These are phyloP conservation scores for Mitragyna speciosa DNA, from an alignment of 257 asterid genomes.

Conservation along the genomic window DNA sequence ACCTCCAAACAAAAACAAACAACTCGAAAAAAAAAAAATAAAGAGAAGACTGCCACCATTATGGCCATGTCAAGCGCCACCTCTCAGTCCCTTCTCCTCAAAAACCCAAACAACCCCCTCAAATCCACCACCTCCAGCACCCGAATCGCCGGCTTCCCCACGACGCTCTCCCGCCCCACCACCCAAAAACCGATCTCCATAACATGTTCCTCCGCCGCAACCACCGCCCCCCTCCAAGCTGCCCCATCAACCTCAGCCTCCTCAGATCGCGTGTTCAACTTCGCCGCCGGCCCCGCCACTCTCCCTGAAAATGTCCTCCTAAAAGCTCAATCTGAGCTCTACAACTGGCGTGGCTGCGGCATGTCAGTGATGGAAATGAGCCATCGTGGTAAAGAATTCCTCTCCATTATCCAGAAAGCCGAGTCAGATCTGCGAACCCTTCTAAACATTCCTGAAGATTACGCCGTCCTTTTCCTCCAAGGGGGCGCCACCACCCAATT, in stretches of 20 bases:
- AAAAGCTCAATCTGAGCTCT: slow-evolving; percentile 82
- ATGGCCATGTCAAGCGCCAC: slow-evolving; percentile 49
- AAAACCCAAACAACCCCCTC: slow-evolving; percentile 22
- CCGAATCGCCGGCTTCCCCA: slow-evolving; percentile 48
- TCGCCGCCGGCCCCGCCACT: slow-evolving; percentile 95
- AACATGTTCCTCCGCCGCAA: slow-evolving; percentile 48
- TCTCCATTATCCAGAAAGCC: slow-evolving; percentile 81
- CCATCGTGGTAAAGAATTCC: slow-evolving; percentile 92
- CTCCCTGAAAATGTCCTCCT: slow-evolving; percentile 86
- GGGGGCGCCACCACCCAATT: slow-evolving; percentile 96
- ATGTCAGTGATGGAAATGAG: slow-evolving; percentile 99
- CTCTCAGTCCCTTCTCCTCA: slow-evolving; percentile 31
- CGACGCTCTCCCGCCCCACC: slow-evolving; percentile 31
- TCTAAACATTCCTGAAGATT: slow-evolving; percentile 57
- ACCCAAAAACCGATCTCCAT: slow-evolving; percentile 36
- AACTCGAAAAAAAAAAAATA: background rate
- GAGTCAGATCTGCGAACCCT: slow-evolving; percentile 84
- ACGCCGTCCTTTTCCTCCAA: slow-evolving; percentile 88
- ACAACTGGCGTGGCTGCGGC: slow-evolving; percentile 81
- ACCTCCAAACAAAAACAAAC: background rate
- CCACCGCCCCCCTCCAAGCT: slow-evolving; percentile 40
- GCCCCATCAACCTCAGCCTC: slow-evolving; percentile 42
- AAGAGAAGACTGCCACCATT: background rate
- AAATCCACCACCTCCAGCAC: slow-evolving; percentile 28
- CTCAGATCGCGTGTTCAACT: slow-evolving; percentile 82